Conservation (phyloP, 2,329 filamentous ascomycete genomes). For the Diaporthe velutina region DNA sequence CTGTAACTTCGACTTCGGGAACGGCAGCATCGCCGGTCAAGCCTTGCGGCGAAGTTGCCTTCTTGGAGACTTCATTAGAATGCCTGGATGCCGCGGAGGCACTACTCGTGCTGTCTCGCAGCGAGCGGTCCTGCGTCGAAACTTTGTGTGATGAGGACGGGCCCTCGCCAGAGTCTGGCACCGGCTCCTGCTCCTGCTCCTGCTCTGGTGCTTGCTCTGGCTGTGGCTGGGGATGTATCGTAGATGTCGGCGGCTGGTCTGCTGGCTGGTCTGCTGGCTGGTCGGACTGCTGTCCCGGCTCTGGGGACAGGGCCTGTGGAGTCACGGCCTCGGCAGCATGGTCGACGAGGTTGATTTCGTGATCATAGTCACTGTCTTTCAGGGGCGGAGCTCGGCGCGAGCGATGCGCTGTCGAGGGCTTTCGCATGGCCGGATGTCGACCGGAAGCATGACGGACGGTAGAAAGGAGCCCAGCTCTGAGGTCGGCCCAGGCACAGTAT, state of each 20-base stretch:
- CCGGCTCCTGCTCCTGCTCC: not conserved
- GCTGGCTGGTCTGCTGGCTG: not conserved
- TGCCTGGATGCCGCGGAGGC: not conserved
- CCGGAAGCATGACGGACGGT: conserved; percentile 34
- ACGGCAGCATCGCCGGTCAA: not conserved
- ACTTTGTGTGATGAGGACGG: conserved; percentile 14
- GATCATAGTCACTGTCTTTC: conserved; percentile 74
- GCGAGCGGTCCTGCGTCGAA: not conserved
- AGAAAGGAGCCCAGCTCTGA: not conserved
- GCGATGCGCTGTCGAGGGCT: conserved; percentile 53
- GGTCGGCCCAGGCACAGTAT: not conserved
- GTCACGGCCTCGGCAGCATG: conserved; percentile 49
- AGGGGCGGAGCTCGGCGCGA: conserved; percentile 68
- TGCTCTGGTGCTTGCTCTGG: not conserved
- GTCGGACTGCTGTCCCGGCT: conserved; percentile 20
- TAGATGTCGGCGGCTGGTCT: conserved; percentile 5
- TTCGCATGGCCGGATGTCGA: conserved; percentile 37
- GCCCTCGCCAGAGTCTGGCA: not conserved
- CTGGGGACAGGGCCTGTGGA: conserved; percentile 25
- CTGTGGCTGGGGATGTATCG: not conserved
- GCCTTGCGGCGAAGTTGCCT: not conserved
- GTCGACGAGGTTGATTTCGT: conserved; percentile 79
- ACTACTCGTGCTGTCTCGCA: conserved; percentile 22
- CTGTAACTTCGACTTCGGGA: conserved; percentile 33
- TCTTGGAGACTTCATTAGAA: conserved; percentile 2